Evolutionary conservation across 2,329 filamentous ascomycete species (phyloP).

Genomic region (Zymoseptoria passerinii): DNA sequence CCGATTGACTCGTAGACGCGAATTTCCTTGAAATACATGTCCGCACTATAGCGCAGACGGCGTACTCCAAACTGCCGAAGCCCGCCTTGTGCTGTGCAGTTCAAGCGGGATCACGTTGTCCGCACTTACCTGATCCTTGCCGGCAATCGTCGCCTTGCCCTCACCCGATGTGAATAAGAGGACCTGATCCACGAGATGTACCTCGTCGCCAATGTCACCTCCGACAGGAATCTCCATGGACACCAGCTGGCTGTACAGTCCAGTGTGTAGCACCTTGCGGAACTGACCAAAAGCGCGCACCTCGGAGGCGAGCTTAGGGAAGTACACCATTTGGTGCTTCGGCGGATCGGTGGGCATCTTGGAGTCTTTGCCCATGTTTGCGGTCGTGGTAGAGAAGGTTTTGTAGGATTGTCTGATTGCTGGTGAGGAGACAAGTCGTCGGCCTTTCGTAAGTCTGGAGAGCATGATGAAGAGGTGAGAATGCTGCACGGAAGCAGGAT

Average conservation of each 20-base stretch:
- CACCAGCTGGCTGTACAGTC: slow-evolving; percentile 55
- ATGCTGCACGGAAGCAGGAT: neutral
- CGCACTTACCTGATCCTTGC: slow-evolving; percentile 44
- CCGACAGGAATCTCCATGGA: slow-evolving; percentile 57
- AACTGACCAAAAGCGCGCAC: slow-evolving; percentile 52
- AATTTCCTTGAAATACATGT: no score
- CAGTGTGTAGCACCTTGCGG: slow-evolving; percentile 54
- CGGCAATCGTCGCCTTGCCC: slow-evolving; percentile 51
- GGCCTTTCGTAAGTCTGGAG: neutral
- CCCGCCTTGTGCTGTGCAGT: no score
- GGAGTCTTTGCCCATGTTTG: slow-evolving; percentile 27
- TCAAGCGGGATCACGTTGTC: neutral
- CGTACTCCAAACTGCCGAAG: no score
- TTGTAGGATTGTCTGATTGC: neutral
- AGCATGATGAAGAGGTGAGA: neutral
- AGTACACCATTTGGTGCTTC: slow-evolving; percentile 51
- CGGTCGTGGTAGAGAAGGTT: slow-evolving; percentile 17
- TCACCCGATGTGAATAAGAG: slow-evolving; percentile 55
- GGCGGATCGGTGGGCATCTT: slow-evolving; percentile 27
- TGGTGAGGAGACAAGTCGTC: neutral
- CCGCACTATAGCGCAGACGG: no score
- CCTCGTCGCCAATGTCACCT: slow-evolving; percentile 60
- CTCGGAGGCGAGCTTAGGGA: slow-evolving; percentile 47
- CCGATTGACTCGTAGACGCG: no score
- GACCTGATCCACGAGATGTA: slow-evolving; percentile 57